Evolutionary conservation across 371 early-diverging fungal genomes (phyloP), one percentile per base, ranked within the genome.

Genomic region (Umbelopsis sp.): DNA sequence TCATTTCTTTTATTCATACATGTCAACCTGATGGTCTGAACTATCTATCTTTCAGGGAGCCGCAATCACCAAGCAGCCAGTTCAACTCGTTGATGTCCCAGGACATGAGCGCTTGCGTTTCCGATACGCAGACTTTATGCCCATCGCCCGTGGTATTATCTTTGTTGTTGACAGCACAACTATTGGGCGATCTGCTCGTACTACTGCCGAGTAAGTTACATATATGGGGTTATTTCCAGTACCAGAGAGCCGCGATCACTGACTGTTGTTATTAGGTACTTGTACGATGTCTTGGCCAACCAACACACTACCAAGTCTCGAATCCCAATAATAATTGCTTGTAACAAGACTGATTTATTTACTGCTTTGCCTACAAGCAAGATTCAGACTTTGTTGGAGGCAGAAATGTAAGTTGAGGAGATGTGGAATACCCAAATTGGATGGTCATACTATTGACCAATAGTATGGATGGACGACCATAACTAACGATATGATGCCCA

Each of bases 61-160:
- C 11, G 24, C n/a, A 25, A 53, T 63, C 53, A 51, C 57, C 22
- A 64, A 80, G 64, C 35, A 84, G 69, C 75, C 83, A 10, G 71
- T 83, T 38, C 87, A 87, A 45, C 69, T 94, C n/a, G 89, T 96
- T 4, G 96, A 96, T 77, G 75, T 96, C 20, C 96, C 96, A 11
- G 96, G 96, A 11, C 95, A 95, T 73, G 92, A 92, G 70, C 93
- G 91, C 68, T 86, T 93, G 14, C 87, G 93, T 4, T 91, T 87
- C 74, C 87, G 90, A 69, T 89, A 87, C 63, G 69, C 82, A 50
- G 91, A 93, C 63, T 89, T 85, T 69, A 76, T 92, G 70, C 86
- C 90, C 3, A 83, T 87, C 5, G 86, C 94, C 18, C 87, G 87
- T 14, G 89, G 86, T 4, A 78, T 95, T 50, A 78, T 95, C 20